Percentiles rank a stretch among this genome's conserved stretches.
Conservation (phyloP, 192 early-diverging fungal genomes). For the Haplosporangium gracile region DNA sequence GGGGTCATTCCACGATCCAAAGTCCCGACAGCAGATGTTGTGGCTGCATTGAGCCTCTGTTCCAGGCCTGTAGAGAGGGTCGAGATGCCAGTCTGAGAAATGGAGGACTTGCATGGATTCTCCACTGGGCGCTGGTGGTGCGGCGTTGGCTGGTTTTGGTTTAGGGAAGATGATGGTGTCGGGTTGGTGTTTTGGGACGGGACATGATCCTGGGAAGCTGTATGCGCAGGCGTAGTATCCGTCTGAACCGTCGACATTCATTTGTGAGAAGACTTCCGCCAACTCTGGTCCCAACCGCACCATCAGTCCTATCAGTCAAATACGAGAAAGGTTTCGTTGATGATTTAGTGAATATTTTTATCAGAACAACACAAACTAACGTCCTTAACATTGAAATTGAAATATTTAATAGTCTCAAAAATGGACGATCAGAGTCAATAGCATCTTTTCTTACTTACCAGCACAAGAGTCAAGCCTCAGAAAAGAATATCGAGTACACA, state of each 20-base stretch:
- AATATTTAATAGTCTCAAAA: not conserved
- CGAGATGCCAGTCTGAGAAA: constrained; percentile 70
- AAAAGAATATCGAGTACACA: constrained; percentile 30
- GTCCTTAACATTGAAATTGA: too few species aligned
- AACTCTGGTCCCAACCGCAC: constrained; percentile 37
- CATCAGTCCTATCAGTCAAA: constrained; percentile 25
- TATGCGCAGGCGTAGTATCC: constrained; percentile 55
- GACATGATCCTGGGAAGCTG: constrained; percentile 45
- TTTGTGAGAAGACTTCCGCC: constrained; percentile 34
- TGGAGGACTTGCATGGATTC: constrained; percentile 62
- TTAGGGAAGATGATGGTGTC: constrained; percentile 58
- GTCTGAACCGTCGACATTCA: constrained; percentile 41
- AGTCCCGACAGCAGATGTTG: constrained; percentile 66
- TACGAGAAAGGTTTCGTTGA: too few species aligned
- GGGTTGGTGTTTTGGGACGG: constrained; percentile 36
- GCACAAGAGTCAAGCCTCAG: constrained; percentile 39
- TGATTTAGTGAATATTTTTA: not conserved
- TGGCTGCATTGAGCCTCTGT: constrained; percentile 64
- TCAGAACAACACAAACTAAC: not conserved
- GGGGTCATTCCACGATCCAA: constrained; percentile 46
- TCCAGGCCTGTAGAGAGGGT: constrained; percentile 60
- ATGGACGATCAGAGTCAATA: not conserved
- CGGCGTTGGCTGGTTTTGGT: constrained; percentile 55
- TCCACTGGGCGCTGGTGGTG: constrained; percentile 37
- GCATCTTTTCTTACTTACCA: constrained; percentile 11